Conservation (phyloP, 495 filamentous ascomycete genomes). For the Lasiosphaeris hirsuta region DNA sequence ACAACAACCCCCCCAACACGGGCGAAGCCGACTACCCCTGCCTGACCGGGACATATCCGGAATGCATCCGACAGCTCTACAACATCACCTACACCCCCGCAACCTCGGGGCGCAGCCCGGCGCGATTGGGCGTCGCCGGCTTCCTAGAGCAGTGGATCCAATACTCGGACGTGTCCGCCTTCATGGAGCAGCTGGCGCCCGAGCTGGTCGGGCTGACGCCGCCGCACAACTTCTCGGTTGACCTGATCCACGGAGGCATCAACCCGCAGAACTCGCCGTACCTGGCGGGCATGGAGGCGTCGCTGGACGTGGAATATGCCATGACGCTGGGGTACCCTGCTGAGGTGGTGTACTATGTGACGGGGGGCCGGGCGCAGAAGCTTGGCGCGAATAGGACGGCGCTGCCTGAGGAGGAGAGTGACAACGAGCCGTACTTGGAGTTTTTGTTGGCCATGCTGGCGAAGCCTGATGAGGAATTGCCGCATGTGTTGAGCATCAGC, state of each 20-base stretch:
- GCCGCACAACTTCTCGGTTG: conserved; percentile 58
- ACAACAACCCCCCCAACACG: too few relatives aligned
- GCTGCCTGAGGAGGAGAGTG: conserved; percentile 38
- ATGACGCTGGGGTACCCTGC: conserved; percentile 57
- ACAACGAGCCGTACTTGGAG: conserved; percentile 82
- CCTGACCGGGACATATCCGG: conserved; percentile 31
- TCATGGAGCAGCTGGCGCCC: conserved; percentile 52
- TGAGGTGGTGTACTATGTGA: conserved; percentile 60
- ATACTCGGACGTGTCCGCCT: conserved; percentile 53
- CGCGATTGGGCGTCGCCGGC: conserved; percentile 61
- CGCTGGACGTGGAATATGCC: conserved; percentile 70
- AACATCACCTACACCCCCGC: conserved; percentile 34
- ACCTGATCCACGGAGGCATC: conserved; percentile 56
- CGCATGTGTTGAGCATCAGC: conserved; percentile 69
- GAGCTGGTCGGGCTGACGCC: conserved; percentile 32
- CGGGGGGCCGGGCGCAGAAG: conserved; percentile 59
- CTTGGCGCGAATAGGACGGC: conserved; percentile 51
- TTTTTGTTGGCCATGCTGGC: conserved; percentile 66
- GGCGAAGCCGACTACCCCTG: conserved; percentile 26
- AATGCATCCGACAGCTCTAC: conserved; percentile 39
- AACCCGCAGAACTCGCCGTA: conserved; percentile 45
- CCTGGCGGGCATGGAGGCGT: conserved; percentile 57
- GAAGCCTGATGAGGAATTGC: conserved; percentile 60
- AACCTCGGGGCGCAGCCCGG: conserved; percentile 21
- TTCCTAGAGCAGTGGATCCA: conserved; percentile 66